phyloP scores from a whole-genome alignment of 768 basidiomycete species.

The Imleria badia region DNA sequence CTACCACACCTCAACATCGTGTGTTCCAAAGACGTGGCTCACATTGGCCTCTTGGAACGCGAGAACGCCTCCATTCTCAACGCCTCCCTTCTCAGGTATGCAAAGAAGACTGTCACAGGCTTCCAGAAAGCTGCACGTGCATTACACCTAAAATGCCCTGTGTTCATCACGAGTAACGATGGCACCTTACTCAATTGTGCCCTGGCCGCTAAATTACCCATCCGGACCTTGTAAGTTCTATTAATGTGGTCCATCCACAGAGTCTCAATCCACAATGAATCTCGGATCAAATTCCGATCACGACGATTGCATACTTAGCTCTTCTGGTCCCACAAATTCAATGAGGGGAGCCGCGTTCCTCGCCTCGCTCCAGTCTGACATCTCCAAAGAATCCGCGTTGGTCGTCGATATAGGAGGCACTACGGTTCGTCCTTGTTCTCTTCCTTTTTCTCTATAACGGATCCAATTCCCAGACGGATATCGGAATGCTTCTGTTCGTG shows the following conservation, averaged over 20 bases:
- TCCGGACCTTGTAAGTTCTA: constrained; percentile 52
- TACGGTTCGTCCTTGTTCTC: constrained; percentile 35
- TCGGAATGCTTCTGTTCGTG: constrained; percentile 53
- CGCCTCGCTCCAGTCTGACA: constrained; percentile 40
- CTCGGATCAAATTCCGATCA: constrained; percentile 10
- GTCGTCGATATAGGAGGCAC: constrained; percentile 69
- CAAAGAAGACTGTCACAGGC: constrained; percentile 51
- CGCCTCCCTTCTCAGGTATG: constrained; percentile 60
- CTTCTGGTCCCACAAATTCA: constrained; percentile 63
- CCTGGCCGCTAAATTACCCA: constrained; percentile 54
- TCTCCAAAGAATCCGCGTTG: constrained; percentile 40
- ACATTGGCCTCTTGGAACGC: constrained; percentile 59
- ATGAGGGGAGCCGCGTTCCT: constrained; percentile 69
- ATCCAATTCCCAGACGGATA: constrained; percentile 42
- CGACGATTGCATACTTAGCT: constrained; percentile 23
- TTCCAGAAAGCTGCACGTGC: constrained; percentile 51
- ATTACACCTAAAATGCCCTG: constrained; percentile 47
- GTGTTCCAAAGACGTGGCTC: constrained; percentile 55
- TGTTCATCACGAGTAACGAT: constrained; percentile 62
- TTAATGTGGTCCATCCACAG: constrained; percentile 8
- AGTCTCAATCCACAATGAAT: neutral
- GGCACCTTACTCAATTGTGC: constrained; percentile 51
- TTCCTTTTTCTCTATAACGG: constrained; percentile 13
- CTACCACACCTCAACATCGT: constrained; percentile 47
- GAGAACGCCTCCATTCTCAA: constrained; percentile 72